Evolutionary conservation across 2,329 filamentous ascomycete genomes (phyloP), one percentile per base, ranked within the genome.

Genomic region (Cladosporium velox): DNA sequence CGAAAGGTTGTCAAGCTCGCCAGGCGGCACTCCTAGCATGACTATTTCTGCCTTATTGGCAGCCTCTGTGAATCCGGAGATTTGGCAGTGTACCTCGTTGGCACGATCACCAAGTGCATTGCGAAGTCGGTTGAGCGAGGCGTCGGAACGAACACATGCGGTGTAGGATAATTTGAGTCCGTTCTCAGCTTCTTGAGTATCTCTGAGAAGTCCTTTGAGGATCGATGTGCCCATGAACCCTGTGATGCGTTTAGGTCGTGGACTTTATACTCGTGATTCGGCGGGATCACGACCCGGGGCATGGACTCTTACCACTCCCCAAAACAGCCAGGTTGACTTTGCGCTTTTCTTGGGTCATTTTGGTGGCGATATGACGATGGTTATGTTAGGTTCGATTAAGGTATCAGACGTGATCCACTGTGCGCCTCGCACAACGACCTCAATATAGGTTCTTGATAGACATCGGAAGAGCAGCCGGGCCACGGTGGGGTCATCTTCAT

Each of bases 191-290:
- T 24, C 32, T 10, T 11, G 18, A 14, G 14, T 12, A 8, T 52
- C 32, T 24, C 35, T 63, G 11, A 63, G 30, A 14, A 63, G 67
- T 1, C 70, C 71, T 59, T 71, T 65, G 28, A 72, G 66, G 5
- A 72, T 66, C 15, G 70, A 69, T 14, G 71, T 69, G 21, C 71
- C 71, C 67, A 72, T 71, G 58, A 69, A 70, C 18, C 71, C 71
- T 72, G 49, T 34, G 24, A 44, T 12, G 7, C 14, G n/a, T 14
- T 63, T 21, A 63, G 60, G 11, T 11, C 18, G 10, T 21, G 44
- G 7, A 15, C n/a, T 52, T 1, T 10, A 26, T 26, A 30, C 26
- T 10, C 12, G 6, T 28, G 14, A 14, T 14, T 55, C 28, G 7
- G 34, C 11, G 7, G 28, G 52, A 34, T 30, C 30, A 24, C 11